Percentiles rank a stretch among this genome's conserved stretches.
Conservation (phyloP, 495 filamentous ascomycete genomes). For the Penicillium dipodomyicola region DNA sequence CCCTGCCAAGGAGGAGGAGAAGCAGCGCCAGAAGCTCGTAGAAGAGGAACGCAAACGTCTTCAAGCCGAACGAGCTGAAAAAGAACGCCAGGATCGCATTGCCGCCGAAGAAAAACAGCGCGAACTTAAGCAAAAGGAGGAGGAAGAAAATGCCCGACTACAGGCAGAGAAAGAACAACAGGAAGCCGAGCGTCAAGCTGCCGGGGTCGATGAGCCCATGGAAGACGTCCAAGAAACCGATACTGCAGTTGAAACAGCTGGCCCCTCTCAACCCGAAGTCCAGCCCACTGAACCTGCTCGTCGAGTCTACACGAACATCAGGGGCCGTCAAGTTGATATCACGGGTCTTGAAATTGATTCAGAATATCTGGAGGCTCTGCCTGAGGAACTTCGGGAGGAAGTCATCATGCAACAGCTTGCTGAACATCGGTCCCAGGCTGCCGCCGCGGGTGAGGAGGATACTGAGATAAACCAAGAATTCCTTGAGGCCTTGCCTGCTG, state of each 20-base stretch:
- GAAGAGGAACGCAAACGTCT: constrained; percentile 50
- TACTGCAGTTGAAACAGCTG: constrained; percentile 30
- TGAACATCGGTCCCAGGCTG: constrained; percentile 75
- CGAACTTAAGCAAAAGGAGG: constrained; percentile 60
- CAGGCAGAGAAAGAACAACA: constrained; percentile 46
- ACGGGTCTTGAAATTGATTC: constrained; percentile 91
- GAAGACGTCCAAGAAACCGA: constrained; percentile 75
- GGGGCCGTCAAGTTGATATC: constrained; percentile 83
- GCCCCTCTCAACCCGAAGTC: constrained; percentile 37
- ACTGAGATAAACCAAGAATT: constrained; percentile 92
- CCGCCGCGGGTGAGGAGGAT: constrained; percentile 76
- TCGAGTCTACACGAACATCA: constrained; percentile 74
- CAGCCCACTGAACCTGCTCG: constrained; percentile 51
- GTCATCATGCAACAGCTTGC: constrained; percentile 86
- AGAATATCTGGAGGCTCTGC: constrained; percentile 88
- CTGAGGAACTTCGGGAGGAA: constrained; percentile 92
- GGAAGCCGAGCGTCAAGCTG: constrained; percentile 49
- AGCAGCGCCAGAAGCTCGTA: constrained; percentile 51
- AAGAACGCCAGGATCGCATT: constrained; percentile 50
- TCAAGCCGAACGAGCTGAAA: constrained; percentile 47
- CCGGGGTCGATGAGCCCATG: constrained; percentile 62
- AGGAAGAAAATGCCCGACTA: constrained; percentile 56
- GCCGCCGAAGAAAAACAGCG: constrained; percentile 60
- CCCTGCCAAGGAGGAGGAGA: constrained; percentile 76
- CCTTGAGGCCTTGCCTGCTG: constrained; percentile 83